These are phyloP conservation scores for Graphilbum ipis-grandicollis DNA, from an alignment of 2,329 filamentous ascomycete species.

Conservation along the genomic window DNA sequence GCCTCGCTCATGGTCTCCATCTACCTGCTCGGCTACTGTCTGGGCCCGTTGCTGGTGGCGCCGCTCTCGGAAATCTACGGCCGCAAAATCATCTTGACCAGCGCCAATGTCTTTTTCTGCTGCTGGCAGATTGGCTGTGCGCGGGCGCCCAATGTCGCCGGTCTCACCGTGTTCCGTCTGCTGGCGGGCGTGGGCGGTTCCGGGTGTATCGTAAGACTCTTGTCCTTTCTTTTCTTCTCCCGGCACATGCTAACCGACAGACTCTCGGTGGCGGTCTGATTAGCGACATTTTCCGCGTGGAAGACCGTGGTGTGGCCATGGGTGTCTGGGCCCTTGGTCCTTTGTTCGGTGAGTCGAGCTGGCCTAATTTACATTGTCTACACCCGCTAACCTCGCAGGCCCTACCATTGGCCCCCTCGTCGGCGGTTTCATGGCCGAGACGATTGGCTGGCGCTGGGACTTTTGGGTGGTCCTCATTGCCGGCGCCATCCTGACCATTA, in stretches of 20 bases:
- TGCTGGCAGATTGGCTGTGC: slow-evolving; percentile 51
- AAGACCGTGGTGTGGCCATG: slow-evolving; percentile 41
- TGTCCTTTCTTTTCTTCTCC: background rate
- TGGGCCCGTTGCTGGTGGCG: slow-evolving; percentile 17
- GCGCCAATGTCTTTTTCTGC: slow-evolving; percentile 47
- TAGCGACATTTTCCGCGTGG: slow-evolving; percentile 15
- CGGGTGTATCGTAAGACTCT: slow-evolving; percentile 15
- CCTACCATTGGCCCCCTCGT: slow-evolving; percentile 29
- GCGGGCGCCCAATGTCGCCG: slow-evolving; percentile 31
- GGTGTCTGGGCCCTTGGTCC: slow-evolving; percentile 20
- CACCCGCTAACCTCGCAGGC: slow-evolving; percentile 9
- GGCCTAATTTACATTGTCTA: background rate
- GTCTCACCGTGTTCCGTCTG: slow-evolving; percentile 14
- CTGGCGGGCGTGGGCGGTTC: slow-evolving; percentile 9
- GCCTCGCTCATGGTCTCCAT: slow-evolving; percentile 41
- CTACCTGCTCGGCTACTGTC: slow-evolving; percentile 27
- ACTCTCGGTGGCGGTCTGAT: slow-evolving; percentile 6
- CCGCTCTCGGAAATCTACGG: slow-evolving; percentile 10
- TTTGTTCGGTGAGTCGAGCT: slow-evolving; percentile 11
- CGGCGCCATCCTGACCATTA: slow-evolving; percentile 15
- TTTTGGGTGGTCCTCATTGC: slow-evolving; percentile 34
- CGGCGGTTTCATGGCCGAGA: slow-evolving; percentile 30
- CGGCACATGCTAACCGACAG: background rate
- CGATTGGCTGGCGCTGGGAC: slow-evolving; percentile 20
- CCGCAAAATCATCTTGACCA: slow-evolving; percentile 51